These are phyloP conservation scores for Penicillium roqueforti DNA, from an alignment of 495 filamentous ascomycete species.

Conservation along the genomic window DNA sequence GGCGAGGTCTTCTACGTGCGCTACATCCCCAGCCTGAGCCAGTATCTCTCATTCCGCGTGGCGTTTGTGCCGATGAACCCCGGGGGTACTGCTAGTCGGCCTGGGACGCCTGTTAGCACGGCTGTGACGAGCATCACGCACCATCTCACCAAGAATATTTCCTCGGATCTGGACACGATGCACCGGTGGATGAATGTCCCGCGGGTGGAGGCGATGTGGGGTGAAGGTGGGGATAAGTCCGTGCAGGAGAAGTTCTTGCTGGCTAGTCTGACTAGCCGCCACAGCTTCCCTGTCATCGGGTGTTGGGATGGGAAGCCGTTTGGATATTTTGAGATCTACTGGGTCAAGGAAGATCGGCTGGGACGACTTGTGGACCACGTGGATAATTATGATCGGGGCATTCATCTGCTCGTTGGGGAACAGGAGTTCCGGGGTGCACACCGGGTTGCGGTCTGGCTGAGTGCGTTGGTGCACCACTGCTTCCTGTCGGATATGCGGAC, in stretches of 20 bases:
- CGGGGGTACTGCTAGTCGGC: conserved; percentile 6
- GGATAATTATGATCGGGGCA: conserved; percentile 79
- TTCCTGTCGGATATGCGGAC: conserved; percentile 80
- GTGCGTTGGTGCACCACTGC: conserved; percentile 77
- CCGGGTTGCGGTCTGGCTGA: conserved; percentile 74
- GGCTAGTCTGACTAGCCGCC: conserved; percentile 55
- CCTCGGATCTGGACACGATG: conserved; percentile 68
- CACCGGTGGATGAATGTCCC: conserved; percentile 88
- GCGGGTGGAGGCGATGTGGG: conserved; percentile 80
- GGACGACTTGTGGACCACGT: conserved; percentile 61
- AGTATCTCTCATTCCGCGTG: conserved; percentile 85
- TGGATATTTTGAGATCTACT: conserved; percentile 97
- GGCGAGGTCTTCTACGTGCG: conserved; percentile 86
- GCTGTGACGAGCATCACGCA: conserved; percentile 26
- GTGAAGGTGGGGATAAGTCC: conserved; percentile 56
- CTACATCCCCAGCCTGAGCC: conserved; percentile 73
- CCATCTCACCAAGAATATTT: conserved; percentile 26
- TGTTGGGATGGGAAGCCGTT: conserved; percentile 95
- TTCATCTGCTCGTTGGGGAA: conserved; percentile 88
- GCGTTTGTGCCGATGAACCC: conserved; percentile 49
- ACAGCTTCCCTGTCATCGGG: conserved; percentile 88
- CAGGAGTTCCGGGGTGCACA: conserved; percentile 81
- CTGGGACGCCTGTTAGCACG: conserved; percentile 25
- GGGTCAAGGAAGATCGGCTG: conserved; percentile 89
- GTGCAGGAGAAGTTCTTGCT: conserved; percentile 68